phyloP scores from a whole-genome alignment of 1,139 yeast species.

The Geotrichum phurueaensis region DNA sequence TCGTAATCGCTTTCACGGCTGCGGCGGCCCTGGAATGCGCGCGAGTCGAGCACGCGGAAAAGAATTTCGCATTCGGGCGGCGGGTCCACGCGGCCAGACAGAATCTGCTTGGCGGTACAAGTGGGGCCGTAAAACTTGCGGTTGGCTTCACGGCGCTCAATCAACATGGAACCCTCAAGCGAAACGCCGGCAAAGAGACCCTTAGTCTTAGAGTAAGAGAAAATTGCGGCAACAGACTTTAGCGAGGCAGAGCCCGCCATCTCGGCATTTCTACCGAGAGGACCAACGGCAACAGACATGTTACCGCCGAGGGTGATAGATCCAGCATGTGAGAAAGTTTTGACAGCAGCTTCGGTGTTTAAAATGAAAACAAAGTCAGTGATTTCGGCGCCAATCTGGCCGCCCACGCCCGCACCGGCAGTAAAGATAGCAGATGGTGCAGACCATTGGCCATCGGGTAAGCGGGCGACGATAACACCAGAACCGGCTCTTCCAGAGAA shows the following conservation, averaged over 20 bases:
- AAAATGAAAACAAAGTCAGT: conserved; percentile 94
- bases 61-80: conserved; percentile 92
- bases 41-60: conserved; percentile 77
- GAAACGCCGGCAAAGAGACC: conserved; percentile 97
- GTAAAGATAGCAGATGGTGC: conserved; percentile 94
- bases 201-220: conserved; percentile 90
- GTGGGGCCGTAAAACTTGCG: conserved; percentile 85
- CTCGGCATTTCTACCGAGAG: conserved; percentile 94
- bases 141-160: conserved; percentile 95
- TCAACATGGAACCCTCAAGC: conserved; percentile 88
- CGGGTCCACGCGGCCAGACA: conserved; percentile 79
- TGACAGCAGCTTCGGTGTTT: conserved; percentile 82
- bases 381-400: conserved; percentile 92
- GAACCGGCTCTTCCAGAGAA: conserved; percentile 98
- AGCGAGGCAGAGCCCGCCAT: conserved; percentile 95
- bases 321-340: conserved; percentile 89
- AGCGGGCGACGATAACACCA: conserved; percentile 88
- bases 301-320: conserved; percentile 94
- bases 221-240: conserved; percentile 82
- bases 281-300: conserved; percentile 96
- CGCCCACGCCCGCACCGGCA: conserved; percentile 99
- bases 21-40: conserved; percentile 65
- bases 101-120: conserved; percentile 77
- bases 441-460: conserved; percentile 95
- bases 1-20: conserved; percentile 36